phyloP scores from a whole-genome alignment of 768 basidiomycete genomes.

The Leccinum rimulosum region DNA sequence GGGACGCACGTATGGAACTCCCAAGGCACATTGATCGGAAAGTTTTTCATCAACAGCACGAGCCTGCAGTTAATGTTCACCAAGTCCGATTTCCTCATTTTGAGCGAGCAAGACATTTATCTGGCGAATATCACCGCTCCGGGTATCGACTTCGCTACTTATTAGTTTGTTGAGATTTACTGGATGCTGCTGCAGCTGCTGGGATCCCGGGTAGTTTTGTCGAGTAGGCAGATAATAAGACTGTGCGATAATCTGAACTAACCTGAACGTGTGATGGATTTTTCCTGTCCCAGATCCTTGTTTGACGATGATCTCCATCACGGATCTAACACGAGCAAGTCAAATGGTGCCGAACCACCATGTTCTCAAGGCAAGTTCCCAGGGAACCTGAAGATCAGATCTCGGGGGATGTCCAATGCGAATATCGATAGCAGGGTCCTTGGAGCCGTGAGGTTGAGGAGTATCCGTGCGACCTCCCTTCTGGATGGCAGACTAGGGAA shows the following conservation, averaged over 20 bases:
- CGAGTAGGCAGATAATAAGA: background rate
- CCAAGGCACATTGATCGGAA: slow-evolving; percentile 46
- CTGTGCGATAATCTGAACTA: background rate
- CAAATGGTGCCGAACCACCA: no score
- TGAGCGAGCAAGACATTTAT: slow-evolving; percentile 38
- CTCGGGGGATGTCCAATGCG: background rate
- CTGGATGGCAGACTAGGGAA: background rate
- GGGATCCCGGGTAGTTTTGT: no score
- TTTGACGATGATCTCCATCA: no score
- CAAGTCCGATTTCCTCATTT: slow-evolving; percentile 35
- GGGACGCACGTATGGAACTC: slow-evolving; percentile 60
- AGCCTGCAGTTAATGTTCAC: slow-evolving; percentile 41
- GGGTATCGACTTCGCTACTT: slow-evolving; percentile 11
- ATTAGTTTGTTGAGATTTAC: background rate
- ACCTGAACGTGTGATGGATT: background rate
- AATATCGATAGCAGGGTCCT: background rate
- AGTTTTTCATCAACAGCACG: slow-evolving; percentile 10
- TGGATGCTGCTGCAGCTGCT: no score
- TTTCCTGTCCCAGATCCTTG: background rate
- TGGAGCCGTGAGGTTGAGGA: background rate
- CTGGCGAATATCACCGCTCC: slow-evolving; percentile 35
- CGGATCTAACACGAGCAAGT: background rate
- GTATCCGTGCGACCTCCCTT: background rate
- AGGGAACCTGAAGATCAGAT: background rate
- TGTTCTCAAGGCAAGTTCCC: no score